These are phyloP conservation scores for Pulicaria dysenterica DNA, from an alignment of 129 eudicot species.

Conservation along the genomic window DNA sequence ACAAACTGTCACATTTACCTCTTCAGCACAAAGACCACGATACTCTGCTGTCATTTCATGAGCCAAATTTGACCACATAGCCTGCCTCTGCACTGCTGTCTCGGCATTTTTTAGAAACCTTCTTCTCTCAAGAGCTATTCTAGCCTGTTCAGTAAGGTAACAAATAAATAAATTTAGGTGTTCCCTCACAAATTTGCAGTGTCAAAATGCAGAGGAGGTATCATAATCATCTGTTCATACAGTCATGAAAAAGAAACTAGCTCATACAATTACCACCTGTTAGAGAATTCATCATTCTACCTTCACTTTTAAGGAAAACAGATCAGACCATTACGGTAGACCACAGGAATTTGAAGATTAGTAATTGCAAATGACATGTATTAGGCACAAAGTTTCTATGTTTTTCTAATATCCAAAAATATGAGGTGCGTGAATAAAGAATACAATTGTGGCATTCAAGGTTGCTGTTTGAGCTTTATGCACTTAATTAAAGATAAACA, in stretches of 20 bases:
- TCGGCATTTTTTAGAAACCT: constrained; percentile 88
- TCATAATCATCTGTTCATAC: neutral
- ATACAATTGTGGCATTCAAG: neutral
- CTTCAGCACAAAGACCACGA: constrained; percentile 99
- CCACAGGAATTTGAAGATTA: no score
- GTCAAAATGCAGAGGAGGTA: constrained; percentile 9
- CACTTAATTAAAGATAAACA: neutral
- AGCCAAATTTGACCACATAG: constrained; percentile 96
- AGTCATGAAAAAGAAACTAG: neutral
- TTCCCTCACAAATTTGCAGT: neutral
- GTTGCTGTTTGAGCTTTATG: neutral
- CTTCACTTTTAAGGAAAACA: neutral
- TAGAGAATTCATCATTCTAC: neutral
- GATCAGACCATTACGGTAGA: neutral
- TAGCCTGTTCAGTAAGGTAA: constrained; percentile 58
- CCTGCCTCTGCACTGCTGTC: constrained; percentile 94
- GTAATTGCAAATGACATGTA: neutral
- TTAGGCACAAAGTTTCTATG: constrained; percentile 11
- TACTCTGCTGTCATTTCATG: constrained; percentile 99
- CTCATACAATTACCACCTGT: neutral
- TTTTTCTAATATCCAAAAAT: neutral
- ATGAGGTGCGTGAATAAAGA: constrained; percentile 1
- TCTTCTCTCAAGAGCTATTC: constrained; percentile 95
- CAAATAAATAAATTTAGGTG: constrained; percentile 27
- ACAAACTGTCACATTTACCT: constrained; percentile 50